phyloP scores from a whole-genome alignment of 2,329 filamentous ascomycete species.

The Cladophialophora chaetospira region DNA sequence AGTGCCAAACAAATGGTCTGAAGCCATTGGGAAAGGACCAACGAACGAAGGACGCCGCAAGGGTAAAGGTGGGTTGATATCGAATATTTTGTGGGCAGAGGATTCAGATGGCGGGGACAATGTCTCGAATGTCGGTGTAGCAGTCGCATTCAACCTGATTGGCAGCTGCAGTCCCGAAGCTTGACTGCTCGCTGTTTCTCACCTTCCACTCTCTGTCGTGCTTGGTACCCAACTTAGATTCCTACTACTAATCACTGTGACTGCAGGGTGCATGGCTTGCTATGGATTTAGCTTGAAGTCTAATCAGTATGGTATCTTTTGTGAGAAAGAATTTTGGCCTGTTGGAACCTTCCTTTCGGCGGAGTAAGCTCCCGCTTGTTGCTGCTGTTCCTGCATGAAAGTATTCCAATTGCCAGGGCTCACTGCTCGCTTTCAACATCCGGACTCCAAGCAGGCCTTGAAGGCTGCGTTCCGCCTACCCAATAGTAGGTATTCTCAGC shows the following conservation, averaged over 20 bases:
- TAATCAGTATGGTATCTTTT: neutral
- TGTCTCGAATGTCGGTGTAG: slow-evolving; percentile 13
- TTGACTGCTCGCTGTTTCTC: neutral
- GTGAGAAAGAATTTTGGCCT: neutral
- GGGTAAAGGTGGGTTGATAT: slow-evolving; percentile 9
- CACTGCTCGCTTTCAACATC: neutral
- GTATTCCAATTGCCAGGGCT: slow-evolving; percentile 1
- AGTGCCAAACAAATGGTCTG: slow-evolving; percentile 12
- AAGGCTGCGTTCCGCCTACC: neutral
- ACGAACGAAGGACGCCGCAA: slow-evolving; percentile 7
- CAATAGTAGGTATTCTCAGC: slow-evolving; percentile 3
- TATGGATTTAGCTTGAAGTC: neutral
- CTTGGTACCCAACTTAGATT: neutral
- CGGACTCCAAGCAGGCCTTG: neutral
- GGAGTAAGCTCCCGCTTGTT: neutral
- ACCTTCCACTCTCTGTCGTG: neutral
- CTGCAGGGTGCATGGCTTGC: neutral
- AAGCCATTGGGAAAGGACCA: slow-evolving; percentile 6
- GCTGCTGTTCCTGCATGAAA: slow-evolving; percentile 7
- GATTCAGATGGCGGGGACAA: neutral
- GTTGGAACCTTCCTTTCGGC: neutral
- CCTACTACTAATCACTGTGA: no score
- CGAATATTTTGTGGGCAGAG: slow-evolving; percentile 2
- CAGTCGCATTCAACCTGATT: neutral
- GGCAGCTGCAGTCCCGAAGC: neutral